These are phyloP conservation scores for Flaveria floridana DNA, from an alignment of 140 eudicot species.

Conservation along the genomic window DNA sequence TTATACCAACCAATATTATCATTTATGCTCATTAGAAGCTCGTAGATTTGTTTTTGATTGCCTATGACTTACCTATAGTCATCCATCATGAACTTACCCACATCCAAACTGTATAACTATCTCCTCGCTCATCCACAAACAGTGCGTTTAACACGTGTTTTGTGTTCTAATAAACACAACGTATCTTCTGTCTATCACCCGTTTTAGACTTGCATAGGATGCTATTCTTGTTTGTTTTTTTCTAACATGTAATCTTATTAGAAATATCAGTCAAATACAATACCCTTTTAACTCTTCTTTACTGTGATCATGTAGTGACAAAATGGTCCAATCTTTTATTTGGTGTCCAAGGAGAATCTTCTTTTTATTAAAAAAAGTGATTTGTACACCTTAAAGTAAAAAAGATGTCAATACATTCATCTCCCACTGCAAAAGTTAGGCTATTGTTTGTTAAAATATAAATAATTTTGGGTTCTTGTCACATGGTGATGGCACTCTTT, in stretches of 20 bases:
- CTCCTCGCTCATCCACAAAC: no score
- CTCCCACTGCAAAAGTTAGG: not conserved
- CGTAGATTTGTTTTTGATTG: no score
- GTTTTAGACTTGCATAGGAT: no score
- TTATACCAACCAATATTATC: no score
- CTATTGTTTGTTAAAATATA: not conserved
- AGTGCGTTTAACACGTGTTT: no score
- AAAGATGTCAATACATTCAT: not conserved
- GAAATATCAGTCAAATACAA: not conserved
- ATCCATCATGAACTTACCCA: no score
- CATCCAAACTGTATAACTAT: no score
- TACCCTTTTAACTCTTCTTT: not conserved
- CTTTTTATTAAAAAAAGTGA: not conserved
- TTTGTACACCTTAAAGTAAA: not conserved
- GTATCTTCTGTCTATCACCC: no score
- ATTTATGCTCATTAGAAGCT: no score
- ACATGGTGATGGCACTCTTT: constrained; percentile 4
- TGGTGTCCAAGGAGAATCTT: not conserved
- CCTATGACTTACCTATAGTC: no score
- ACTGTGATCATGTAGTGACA: constrained; percentile 3
- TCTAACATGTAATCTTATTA: no score
- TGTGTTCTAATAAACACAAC: no score
- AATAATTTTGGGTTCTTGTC: constrained; percentile 4
- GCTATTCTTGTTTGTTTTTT: not conserved
- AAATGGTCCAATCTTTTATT: not conserved